Percentiles rank a stretch among this genome's conserved stretches.
phyloP scores from a whole-genome alignment of 169 alveolate genomes.

The Neospora caninum region DNA sequence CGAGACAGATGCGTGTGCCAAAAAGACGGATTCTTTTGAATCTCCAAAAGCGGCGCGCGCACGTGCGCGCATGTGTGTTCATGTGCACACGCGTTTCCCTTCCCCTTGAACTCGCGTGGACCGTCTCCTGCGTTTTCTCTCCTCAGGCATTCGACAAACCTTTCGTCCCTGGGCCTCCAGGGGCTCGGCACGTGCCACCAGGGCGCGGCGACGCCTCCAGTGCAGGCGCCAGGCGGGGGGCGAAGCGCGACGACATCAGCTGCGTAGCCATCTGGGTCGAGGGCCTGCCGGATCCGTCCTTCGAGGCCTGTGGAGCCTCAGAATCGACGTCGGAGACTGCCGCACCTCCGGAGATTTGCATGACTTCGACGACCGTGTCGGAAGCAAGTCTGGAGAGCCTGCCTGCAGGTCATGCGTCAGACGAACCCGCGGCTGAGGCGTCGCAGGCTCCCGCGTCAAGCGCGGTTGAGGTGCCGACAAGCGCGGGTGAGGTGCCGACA shows the following conservation, averaged over 20 bases:
- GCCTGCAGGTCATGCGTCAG: too few species aligned
- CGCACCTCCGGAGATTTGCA: neutral
- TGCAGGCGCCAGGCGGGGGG: constrained; percentile 61
- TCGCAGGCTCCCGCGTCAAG: too few species aligned
- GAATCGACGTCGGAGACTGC: neutral
- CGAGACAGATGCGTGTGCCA: neutral
- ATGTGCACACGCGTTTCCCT: neutral
- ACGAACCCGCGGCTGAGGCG: too few species aligned
- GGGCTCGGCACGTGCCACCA: constrained; percentile 22
- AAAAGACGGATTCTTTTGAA: too few species aligned
- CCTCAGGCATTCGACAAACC: constrained; percentile 41
- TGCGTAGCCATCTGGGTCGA: constrained; percentile 81
- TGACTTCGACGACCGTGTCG: neutral
- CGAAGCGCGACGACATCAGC: constrained; percentile 75
- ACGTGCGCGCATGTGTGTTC: neutral
- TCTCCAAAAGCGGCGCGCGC: too few species aligned
- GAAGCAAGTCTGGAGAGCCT: neutral
- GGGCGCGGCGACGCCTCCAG: constrained; percentile 2
- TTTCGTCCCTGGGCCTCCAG: constrained; percentile 31
- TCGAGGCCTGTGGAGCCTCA: neutral
- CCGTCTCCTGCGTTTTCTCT: neutral
- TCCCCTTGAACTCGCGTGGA: neutral
- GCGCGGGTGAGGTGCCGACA: too few species aligned
- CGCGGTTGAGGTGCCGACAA: too few species aligned
- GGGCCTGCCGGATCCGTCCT: neutral